These are phyloP conservation scores for Candida montana DNA, from an alignment of 805 yeast species.

Conservation along the genomic window DNA sequence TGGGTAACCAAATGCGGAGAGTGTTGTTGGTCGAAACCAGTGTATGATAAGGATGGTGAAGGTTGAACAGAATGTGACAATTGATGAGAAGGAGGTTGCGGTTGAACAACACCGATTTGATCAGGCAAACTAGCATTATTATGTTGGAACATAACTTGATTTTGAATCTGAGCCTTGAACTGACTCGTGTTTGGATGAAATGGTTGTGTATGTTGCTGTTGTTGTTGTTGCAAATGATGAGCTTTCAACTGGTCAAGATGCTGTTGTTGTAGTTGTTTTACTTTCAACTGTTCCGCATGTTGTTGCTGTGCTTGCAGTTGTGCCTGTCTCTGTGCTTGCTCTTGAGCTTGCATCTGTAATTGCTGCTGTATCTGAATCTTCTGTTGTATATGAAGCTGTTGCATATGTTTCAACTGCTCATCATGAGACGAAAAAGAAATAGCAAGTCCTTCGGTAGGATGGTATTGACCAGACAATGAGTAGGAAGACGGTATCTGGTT, in stretches of 20 bases:
- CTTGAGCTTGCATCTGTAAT: not conserved
- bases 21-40: not conserved
- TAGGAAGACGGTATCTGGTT: not conserved
- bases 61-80: not conserved
- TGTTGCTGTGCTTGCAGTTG: slow-evolving; percentile 7
- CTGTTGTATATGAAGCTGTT: slow-evolving; percentile 2
- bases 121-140: not conserved
- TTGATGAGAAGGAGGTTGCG: slow-evolving; percentile 4
- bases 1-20: not conserved
- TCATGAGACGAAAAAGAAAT: not conserved
- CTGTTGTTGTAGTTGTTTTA: slow-evolving; percentile 5
- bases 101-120: slow-evolving; percentile 2
- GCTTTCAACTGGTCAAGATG: slow-evolving; percentile 1
- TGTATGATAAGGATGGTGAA: not conserved
- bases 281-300: not conserved
- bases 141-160: slow-evolving; percentile 15
- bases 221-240: slow-evolving; percentile 5
- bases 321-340: slow-evolving; percentile 5
- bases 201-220: slow-evolving; percentile 7
- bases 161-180: slow-evolving; percentile 16
- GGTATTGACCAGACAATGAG: not conserved
- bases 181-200: slow-evolving; percentile 9
- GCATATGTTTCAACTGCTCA: not conserved
- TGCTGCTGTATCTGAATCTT: slow-evolving; percentile 1
- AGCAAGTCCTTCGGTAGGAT: not conserved